These are phyloP conservation scores for Kodamaea laetipori DNA, from an alignment of 805 yeast genomes.

Conservation along the genomic window DNA sequence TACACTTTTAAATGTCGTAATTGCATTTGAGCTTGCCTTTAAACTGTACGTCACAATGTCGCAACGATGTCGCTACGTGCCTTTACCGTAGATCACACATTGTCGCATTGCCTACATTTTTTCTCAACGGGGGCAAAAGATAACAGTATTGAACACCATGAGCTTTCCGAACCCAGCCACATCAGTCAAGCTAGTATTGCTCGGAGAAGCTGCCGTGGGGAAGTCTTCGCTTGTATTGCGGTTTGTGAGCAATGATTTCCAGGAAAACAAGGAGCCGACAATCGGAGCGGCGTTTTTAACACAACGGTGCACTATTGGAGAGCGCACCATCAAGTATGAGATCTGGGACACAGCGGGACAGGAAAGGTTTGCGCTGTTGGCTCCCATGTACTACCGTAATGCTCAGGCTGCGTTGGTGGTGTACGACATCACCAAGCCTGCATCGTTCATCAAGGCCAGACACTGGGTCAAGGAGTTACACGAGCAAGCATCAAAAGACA, in stretches of 20 bases:
- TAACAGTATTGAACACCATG: conserved; percentile 19
- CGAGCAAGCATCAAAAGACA: conserved; percentile 91
- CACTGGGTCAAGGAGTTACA: conserved; percentile 97
- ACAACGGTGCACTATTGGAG: conserved; percentile 86
- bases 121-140: conserved; percentile 10
- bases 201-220: conserved; percentile 98
- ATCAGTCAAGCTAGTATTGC: conserved; percentile 82
- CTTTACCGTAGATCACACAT: conserved; percentile 10
- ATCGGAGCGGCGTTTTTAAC: conserved; percentile 98
- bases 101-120: conserved; percentile 4
- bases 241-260: conserved; percentile 93
- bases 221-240: conserved; percentile 89
- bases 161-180: conserved; percentile 49
- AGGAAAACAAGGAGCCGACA: conserved; percentile 96
- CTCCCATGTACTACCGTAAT: conserved; percentile 96
- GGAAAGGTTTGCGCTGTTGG: conserved; percentile 92
- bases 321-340: conserved; percentile 85
- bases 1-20: too few relatives aligned
- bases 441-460: conserved; percentile 88
- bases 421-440: conserved; percentile 92
- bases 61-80: too few relatives aligned
- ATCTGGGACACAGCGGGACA: conserved; percentile 99
- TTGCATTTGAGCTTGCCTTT: too few relatives aligned
- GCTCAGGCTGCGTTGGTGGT: conserved; percentile 97
- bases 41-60: too few relatives aligned